Evolutionary conservation across 495 filamentous ascomycete genomes (phyloP), one percentile per base, ranked within the genome.

Genomic region (Chaetomidium leptoderma): DNA sequence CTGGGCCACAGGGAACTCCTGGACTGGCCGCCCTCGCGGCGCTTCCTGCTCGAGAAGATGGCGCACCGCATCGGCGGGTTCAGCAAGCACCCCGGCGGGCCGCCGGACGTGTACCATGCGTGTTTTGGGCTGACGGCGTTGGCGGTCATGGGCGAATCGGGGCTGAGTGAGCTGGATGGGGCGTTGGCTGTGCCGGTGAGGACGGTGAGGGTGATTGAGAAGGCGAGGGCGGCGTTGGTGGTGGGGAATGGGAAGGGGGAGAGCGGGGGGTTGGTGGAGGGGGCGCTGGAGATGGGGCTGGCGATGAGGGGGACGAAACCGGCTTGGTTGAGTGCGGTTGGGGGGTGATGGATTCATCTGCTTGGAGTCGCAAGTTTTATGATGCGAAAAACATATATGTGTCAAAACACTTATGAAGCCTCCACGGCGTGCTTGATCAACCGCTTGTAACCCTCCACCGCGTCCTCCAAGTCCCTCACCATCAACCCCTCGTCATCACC

Each of bases 11-110:
- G 6, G 13, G 61, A 77, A 10, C 70, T 96, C 23, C 72, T 92
- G 36, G 78, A 88, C 48, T 70, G 72, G 9, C 70, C 68, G 21
- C 77, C 83, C 9, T 81, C 86, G 27, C 82, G 89, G 13, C 79
- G 81, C 52, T 97, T 95, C 71, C 76, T 97, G 16, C 75, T 97
- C 0, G 86, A 88, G 29, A 89, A 89, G 67, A 92, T 89, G n/a
- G 91, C 97, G 64, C 93, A 98, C 69, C 64, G 83, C 23, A 84
- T 96, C 17, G 93, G 93, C 47, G 93, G 93, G 0, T 97, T 97
- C 72, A 86, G 86, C 5, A 97, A 98, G 65, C 67, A 80, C 10
- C 85, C 90, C 0, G 88, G 89, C 27, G 84, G 89, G 56, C 82
- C 82, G 58, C 93, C 93, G 75, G 93, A 98, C 72, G 80, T 97